Evolutionary conservation across 768 basidiomycete genomes (phyloP), one percentile per base, ranked within the genome.

Genomic region (Holtermannia corniformis): DNA sequence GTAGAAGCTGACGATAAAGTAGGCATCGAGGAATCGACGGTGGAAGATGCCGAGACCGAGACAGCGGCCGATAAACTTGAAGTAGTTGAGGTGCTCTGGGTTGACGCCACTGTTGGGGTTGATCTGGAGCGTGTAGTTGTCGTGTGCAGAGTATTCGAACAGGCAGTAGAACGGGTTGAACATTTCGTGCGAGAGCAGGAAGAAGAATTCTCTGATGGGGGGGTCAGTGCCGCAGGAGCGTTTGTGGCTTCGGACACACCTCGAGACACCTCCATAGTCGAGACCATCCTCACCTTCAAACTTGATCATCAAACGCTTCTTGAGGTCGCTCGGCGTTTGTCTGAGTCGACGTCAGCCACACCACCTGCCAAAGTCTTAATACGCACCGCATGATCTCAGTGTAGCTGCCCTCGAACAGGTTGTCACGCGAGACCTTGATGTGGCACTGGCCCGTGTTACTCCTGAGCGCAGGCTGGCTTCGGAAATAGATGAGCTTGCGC

Each of bases 81-180:
- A 97, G 77, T 97, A 99, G 76, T 97, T 97, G 71, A 99, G 75
- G 75, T 99, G 95, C 74, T 99, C 95, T 0, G 95, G 95, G 73
- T 99, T 99, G 62, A 99, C 89, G 41, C 88, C 88, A 27, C 91
- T 95, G 10, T 90, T 91, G 12, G 93, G 93, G 75, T 97, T 97
- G 74, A 99, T 97, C 74, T 99, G 95, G 24, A 99, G 84, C 10
- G 95, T 97, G 71, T 99, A 99, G 75, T 99, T 97, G 78, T 97
- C 95, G 76, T 96, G 93, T 19, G 95, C 95, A 1, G 95, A 97
- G 74, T 99, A 99, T 75, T 99, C 95, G 75, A 99, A 99, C 11
- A 99, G 78, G 73, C 95, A 97, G 75, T 99, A 97, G 80, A 99
- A 97, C 21, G 95, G 95, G 74, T 97, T 95, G 79, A 99, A 97